Base-by-base conservation (phyloP, 768 basidiomycete genomes). In the Cystoderma amianthinum region DNA sequence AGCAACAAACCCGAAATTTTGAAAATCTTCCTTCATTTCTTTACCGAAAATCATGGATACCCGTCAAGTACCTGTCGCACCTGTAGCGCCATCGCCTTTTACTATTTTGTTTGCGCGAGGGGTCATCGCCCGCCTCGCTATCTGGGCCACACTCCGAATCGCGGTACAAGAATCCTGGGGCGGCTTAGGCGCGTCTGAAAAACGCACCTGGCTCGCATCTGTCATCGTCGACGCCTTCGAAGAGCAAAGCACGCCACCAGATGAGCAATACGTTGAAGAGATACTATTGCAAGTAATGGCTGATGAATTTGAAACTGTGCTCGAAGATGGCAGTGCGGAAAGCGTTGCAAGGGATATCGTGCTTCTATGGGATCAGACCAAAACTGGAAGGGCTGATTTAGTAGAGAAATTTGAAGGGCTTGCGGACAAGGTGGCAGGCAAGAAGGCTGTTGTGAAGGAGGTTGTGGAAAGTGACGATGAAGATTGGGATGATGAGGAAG, bases 141-240 rank as follows among this genome's bases (percentile, higher is more conserved):
- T 82, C 42, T 98, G 94, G 94, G 76, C 87, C 34, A 88, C 82
- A 2, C 75, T 97, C 19, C 82, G 84, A 32, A 67, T 95, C 53
- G 94, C 93, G 23, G 80, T 97, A 25, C 78, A 85, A 47, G 78
- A 92, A 51, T 63, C 68, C 48, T 95, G 92, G 92, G 94, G 93
- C 19, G 92, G 92, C 2, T 76, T 84, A 15, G 76, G 78, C 19
- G 67, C 65, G n/a, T 42, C 55, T 2, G 65, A 74, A 42, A 96
- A 95, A 64, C 79, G 82, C 35, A 85, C 78, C 16, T 94, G 90
- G 88, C 71, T 96, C 13, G 87, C 86, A 9, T 80, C 83, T 4
- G 74, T 76, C 30, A 71, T 93, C 54, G 83, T 89, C 49, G 83
- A 93, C 58, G 74, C 82, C 5, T 89, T 91, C 56, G 83, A 87